phyloP scores from a whole-genome alignment of 108 stramenopile species.

The Nitzschia sp. region DNA sequence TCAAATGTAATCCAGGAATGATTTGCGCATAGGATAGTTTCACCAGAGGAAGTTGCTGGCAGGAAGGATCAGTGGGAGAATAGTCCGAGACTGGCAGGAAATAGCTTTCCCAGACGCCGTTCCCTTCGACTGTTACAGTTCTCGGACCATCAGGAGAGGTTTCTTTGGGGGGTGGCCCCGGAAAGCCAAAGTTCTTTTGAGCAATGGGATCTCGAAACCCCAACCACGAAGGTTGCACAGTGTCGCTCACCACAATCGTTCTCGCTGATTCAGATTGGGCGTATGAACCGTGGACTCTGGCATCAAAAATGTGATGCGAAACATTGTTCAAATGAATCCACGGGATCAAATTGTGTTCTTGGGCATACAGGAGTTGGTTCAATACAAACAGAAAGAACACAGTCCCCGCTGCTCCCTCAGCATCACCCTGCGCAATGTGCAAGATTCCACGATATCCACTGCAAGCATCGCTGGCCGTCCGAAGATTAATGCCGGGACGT shows the following conservation, averaged over 20 bases:
- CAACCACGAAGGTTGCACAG: neutral
- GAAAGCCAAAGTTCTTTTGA: slow-evolving; percentile 7
- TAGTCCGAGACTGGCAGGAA: slow-evolving; percentile 41
- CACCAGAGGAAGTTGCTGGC: slow-evolving; percentile 33
- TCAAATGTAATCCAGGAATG: slow-evolving; percentile 15
- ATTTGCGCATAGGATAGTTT: slow-evolving; percentile 21
- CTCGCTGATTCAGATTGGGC: neutral
- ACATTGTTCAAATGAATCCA: slow-evolving; percentile 44
- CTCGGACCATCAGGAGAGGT: neutral
- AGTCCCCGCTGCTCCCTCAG: slow-evolving; percentile 17
- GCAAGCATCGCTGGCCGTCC: no score
- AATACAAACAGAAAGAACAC: slow-evolving; percentile 43
- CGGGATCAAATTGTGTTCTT: slow-evolving; percentile 40
- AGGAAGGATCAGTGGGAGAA: slow-evolving; percentile 23
- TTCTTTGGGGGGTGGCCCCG: slow-evolving; percentile 17
- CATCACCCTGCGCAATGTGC: slow-evolving; percentile 32
- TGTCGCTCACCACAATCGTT: neutral
- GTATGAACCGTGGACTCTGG: slow-evolving; percentile 29
- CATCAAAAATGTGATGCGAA: slow-evolving; percentile 37
- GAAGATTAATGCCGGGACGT: no score
- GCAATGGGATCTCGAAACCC: neutral
- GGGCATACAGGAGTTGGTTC: slow-evolving; percentile 49
- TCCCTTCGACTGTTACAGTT: slow-evolving; percentile 16
- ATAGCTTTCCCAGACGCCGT: slow-evolving; percentile 49
- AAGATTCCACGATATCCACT: slow-evolving; percentile 39